A percentile compares a stretch with the other conserved stretches of the same genome.
These are phyloP conservation scores for Canavalia gladiata DNA, from an alignment of 306 rosid species.

Conservation along the genomic window DNA sequence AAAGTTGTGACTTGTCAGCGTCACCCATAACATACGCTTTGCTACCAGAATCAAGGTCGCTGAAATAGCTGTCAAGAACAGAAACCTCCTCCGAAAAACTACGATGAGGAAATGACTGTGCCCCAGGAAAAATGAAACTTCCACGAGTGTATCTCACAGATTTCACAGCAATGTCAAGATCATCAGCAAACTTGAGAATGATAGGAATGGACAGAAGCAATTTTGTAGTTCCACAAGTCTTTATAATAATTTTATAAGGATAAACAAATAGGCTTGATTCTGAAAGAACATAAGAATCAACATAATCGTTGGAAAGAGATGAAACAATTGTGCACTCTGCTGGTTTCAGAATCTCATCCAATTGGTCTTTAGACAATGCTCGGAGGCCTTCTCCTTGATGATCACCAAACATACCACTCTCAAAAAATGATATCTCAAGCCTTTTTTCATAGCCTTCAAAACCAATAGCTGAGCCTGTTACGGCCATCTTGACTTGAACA, in stretches of 20 bases:
- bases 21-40: slow-evolving; percentile 77
- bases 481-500: slow-evolving; percentile 63
- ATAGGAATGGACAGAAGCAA: slow-evolving; percentile 85
- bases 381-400: slow-evolving; percentile 84
- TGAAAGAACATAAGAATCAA: slow-evolving; percentile 94
- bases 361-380: slow-evolving; percentile 65
- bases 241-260: slow-evolving; percentile 82
- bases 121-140: slow-evolving; percentile 89
- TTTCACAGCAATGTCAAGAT: slow-evolving; percentile 73
- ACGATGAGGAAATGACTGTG: slow-evolving; percentile 86
- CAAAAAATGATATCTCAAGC: slow-evolving; percentile 86
- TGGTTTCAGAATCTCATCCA: slow-evolving; percentile 83
- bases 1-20: slow-evolving; percentile 64
- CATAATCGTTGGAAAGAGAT: slow-evolving; percentile 73
- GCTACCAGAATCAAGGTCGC: slow-evolving; percentile 75
- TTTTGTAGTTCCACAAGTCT: slow-evolving; percentile 95
- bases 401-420: slow-evolving; percentile 71
- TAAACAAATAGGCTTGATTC: slow-evolving; percentile 93
- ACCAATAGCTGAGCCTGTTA: slow-evolving; percentile 79
- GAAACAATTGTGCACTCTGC: slow-evolving; percentile 95
- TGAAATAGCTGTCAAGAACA: slow-evolving; percentile 76
- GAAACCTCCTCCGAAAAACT: slow-evolving; percentile 81
- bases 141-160: slow-evolving; percentile 88
- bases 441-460: slow-evolving; percentile 97
- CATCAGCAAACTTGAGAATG: slow-evolving; percentile 73